Evolutionary conservation across 495 filamentous ascomycete genomes (phyloP).

Genomic region (Hyaloscypha variabilis): DNA sequence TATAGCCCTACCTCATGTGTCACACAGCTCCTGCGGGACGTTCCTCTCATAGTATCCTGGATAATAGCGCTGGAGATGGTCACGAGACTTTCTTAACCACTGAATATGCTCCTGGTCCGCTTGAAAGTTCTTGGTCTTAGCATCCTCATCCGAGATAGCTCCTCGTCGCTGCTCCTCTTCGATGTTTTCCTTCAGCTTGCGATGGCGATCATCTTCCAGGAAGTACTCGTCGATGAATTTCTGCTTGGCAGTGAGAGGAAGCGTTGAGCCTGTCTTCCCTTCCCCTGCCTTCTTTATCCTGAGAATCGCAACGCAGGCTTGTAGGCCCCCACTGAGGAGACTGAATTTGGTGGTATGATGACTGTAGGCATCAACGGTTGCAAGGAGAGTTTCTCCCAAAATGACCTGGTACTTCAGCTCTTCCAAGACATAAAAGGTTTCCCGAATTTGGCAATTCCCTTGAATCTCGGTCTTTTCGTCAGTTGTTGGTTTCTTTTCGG

Average conservation of each 20-base stretch:
- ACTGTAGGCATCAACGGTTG: constrained; percentile 3
- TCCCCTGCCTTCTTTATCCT: not conserved
- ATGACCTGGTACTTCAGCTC: not conserved
- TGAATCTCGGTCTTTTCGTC: not conserved
- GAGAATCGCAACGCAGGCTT: not conserved
- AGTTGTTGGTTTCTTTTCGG: not conserved
- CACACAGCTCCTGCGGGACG: constrained; percentile 5
- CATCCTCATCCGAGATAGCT: not conserved
- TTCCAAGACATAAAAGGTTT: not conserved
- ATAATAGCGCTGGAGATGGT: not conserved
- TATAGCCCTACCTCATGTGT: too few species aligned
- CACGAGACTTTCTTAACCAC: not conserved
- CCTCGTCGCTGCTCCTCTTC: not conserved
- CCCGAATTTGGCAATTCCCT: not conserved
- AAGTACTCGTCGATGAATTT: constrained; percentile 1
- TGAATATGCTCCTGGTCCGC: not conserved
- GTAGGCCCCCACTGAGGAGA: not conserved
- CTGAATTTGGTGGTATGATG: not conserved
- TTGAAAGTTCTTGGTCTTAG: not conserved
- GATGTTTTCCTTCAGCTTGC: not conserved
- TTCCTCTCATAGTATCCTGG: constrained; percentile 2
- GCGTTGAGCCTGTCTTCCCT: not conserved
- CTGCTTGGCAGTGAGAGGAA: not conserved
- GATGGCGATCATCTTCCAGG: not conserved
- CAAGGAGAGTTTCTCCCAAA: constrained; percentile 5